Evolutionary conservation across 495 filamentous ascomycete genomes (phyloP).

Genomic region (Melanomma pulvis-pyrius): DNA sequence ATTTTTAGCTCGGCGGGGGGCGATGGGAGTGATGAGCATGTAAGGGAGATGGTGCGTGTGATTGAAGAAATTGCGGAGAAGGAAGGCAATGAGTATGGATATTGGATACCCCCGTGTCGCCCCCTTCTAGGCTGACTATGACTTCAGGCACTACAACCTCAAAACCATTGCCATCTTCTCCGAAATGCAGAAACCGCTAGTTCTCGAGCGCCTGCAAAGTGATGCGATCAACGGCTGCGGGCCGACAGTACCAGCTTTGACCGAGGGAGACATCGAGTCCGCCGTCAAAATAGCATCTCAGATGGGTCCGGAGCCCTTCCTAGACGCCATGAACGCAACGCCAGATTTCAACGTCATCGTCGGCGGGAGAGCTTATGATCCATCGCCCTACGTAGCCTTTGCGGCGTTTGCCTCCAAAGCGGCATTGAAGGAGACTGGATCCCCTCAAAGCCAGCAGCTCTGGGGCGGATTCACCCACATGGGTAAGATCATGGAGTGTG

Average conservation of each 20-base stretch:
- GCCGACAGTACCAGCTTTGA: constrained; percentile 46
- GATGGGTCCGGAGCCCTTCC: constrained; percentile 40
- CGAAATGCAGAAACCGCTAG: constrained; percentile 42
- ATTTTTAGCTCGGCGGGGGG: constrained; percentile 55
- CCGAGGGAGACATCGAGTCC: constrained; percentile 45
- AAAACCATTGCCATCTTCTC: constrained; percentile 51
- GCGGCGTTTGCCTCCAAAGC: constrained; percentile 39
- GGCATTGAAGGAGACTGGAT: background rate
- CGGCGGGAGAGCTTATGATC: constrained; percentile 56
- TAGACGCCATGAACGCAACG: constrained; percentile 47
- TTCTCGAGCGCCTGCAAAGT: constrained; percentile 39
- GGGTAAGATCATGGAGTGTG: constrained; percentile 60
- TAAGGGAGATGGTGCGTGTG: constrained; percentile 49
- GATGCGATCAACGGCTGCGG: constrained; percentile 43
- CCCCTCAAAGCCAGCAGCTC: background rate
- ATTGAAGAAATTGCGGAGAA: constrained; percentile 35
- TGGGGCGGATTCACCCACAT: constrained; percentile 51
- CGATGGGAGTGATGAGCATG: constrained; percentile 52
- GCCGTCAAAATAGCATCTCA: constrained; percentile 38
- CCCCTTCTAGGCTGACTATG: constrained; percentile 3
- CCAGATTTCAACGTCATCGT: constrained; percentile 51
- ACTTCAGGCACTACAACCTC: constrained; percentile 42
- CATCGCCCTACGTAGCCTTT: constrained; percentile 53
- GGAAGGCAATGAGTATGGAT: constrained; percentile 15
- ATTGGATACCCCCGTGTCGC: background rate